Conservation (phyloP, 768 basidiomycete genomes). For the Panaeolus cyanescens region DNA sequence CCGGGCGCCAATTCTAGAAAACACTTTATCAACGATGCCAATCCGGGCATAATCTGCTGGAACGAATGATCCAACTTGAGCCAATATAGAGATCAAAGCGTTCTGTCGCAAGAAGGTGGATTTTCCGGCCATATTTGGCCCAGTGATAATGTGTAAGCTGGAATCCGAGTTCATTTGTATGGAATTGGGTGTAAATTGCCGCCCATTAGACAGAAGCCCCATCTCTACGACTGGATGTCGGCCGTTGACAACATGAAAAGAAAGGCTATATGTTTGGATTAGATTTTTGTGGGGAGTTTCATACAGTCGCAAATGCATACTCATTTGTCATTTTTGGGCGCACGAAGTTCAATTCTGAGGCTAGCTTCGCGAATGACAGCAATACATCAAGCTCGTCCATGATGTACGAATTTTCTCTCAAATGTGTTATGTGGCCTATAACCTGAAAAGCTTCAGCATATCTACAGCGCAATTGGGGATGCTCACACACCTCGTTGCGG, state of each 20-base stretch:
- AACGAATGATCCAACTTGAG: slow-evolving; percentile 92
- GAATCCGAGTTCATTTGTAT: slow-evolving; percentile 60
- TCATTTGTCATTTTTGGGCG: slow-evolving; percentile 69
- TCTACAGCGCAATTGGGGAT: background rate
- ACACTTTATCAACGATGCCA: slow-evolving; percentile 88
- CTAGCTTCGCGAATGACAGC: slow-evolving; percentile 79
- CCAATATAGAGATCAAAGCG: slow-evolving; percentile 86
- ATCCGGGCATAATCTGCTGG: slow-evolving; percentile 81
- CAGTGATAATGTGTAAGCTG: slow-evolving; percentile 83
- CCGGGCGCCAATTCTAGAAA: slow-evolving; percentile 93
- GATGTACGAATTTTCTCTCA: slow-evolving; percentile 77
- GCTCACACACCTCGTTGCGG: slow-evolving; percentile 54
- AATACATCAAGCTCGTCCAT: slow-evolving; percentile 89
- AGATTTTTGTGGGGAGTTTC: background rate
- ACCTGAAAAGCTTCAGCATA: slow-evolving; percentile 46
- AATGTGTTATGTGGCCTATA: slow-evolving; percentile 47
- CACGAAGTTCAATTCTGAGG: slow-evolving; percentile 75
- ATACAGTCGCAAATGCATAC: slow-evolving; percentile 42
- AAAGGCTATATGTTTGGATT: slow-evolving; percentile 36
- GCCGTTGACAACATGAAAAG: slow-evolving; percentile 73
- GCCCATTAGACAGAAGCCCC: slow-evolving; percentile 71
- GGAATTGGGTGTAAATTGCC: slow-evolving; percentile 86
- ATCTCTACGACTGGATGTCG: slow-evolving; percentile 94
- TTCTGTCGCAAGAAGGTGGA: slow-evolving; percentile 91
- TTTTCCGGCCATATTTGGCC: slow-evolving; percentile 96